Conservation (phyloP, 257 asterid genomes). For the Scutellaria minor region DNA sequence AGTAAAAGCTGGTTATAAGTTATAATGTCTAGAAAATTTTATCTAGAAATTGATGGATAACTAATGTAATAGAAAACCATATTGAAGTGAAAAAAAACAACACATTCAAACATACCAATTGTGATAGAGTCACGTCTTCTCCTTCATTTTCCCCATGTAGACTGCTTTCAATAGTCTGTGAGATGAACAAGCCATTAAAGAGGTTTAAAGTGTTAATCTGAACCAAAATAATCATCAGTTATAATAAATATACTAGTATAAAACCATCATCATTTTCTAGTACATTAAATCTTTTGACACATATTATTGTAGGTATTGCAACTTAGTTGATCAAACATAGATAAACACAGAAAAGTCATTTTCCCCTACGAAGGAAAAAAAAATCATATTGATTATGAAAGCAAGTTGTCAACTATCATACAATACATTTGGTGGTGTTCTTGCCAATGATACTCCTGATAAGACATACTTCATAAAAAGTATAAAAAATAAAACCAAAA, state of each 20-base stretch:
- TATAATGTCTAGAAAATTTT: not conserved
- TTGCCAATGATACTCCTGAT: not conserved
- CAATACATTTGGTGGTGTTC: not conserved
- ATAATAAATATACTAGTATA: not conserved
- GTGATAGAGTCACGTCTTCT: conserved; percentile 73
- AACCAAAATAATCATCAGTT: conserved; percentile 9
- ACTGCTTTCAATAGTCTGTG: conserved; percentile 84
- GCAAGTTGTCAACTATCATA: conserved; percentile 11
- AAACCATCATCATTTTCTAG: conserved; percentile 1
- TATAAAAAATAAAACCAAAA: not conserved
- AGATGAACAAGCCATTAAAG: conserved; percentile 36
- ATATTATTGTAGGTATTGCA: conserved; percentile 8
- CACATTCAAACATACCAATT: conserved; percentile 58
- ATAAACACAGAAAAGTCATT: not conserved
- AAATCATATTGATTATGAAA: conserved; percentile 7
- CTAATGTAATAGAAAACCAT: not conserved
- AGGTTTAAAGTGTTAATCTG: conserved; percentile 18
- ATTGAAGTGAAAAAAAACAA: conserved; percentile 8
- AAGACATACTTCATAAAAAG: not conserved
- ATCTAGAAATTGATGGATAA: conserved; percentile 6
- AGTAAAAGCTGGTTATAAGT: conserved; percentile 5
- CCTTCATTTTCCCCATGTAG: conserved; percentile 58
- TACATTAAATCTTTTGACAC: not conserved
- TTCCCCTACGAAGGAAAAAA: conserved; percentile 20
- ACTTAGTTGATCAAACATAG: conserved; percentile 13